Base-by-base conservation (phyloP, 106 monocot species). In the Acorus calamus region DNA sequence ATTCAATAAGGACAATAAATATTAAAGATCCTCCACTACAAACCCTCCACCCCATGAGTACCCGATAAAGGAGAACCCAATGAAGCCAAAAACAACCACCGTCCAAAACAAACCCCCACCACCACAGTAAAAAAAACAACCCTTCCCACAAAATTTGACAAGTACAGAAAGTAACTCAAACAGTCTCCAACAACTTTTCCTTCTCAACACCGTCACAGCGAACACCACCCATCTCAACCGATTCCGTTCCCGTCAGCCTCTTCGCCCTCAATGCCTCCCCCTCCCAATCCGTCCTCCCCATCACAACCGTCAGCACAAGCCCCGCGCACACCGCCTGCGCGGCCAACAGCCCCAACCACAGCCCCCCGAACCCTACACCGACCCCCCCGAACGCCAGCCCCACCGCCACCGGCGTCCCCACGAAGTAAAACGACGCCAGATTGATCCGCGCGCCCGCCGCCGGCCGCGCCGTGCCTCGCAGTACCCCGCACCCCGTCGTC, bases 401-500 rank as follows among this genome's bases (percentile, higher is more conserved):
- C 55, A 87, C 88, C 3, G 92, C 92, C 43, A 92, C 87, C 28
- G 92, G 87, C 8, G 80, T 76, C 11, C 92, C 92, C 14, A 92
- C 79, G 5, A 92, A 46, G 75, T 92, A 92, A 64, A 92, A 88
- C 5, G 92, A 87, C 54, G 81, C 55, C 11, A 92, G 53, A 46
- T 92, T 92, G 54, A 92, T 88, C 63, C 80, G 73, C 0, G 84
- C 92, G 7, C 78, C 92, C 11, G 77, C 63, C 2, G 80, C 84
- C 3, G 92, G 92, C 10, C 88, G 59, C 10, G 87, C 92, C 4
- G 84, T 82, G 49, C 88, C 92, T 49, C 92, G 81, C 43, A 92
- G 81, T 3, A 92, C 92, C 6, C 92, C 92, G 69, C 92, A 88
- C 3, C 84, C 92, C 5, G 88, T 84, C 3, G 92, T 88, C 66